Evolutionary conservation across 1,284 basidiomycete genomes (phyloP), one percentile per base, ranked within the genome.

Genomic region (Cystobasidiaceae sp.): DNA sequence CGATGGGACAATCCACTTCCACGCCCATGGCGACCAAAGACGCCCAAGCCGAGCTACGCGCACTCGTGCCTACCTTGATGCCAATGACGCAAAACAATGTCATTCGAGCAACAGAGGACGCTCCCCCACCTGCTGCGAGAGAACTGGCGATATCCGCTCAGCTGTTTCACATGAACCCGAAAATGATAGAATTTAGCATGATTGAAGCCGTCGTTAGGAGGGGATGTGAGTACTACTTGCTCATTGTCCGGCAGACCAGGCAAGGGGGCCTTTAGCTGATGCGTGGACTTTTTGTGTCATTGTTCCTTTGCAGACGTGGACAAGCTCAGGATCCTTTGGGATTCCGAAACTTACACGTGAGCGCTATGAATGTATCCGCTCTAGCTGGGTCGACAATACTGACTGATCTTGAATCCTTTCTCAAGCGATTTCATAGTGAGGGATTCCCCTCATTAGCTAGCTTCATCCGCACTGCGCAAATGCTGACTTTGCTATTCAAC

Each of bases 281-380:
- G 19, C 23, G 25, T 17, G 15, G 17, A 43, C 25, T 21, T 21
- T 25, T 23, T 23, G 34, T 33, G 55, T 5, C 27, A 39, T n/a
- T 46, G 6, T 5, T 46, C 45, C 21, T 46, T 25, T 3, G 28
- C 21, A 56, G 54, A 56, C 19, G 60, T 62, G 17, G 60, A 62
- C 39, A 62, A 62, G 28, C 49, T 62, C 19, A 33, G 60, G 21
- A 62, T 62, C 15, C 60, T 62, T 17, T 62, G 51, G 19, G 60
- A 62, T 50, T 48, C 60, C 15, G 49, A 62, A 27, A 41, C 43
- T 11, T 50, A 41, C 33, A 30, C 46, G 60, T 62, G 23, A 62
- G 60, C 45, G 2, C 44, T 9, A 15, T 9, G 13, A 39, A 11
- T n/a, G 13, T 46, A 21, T 21, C 23, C 11, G 23, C 3, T 28